Percentiles rank a stretch among this genome's conserved stretches.
Evolutionary conservation across 1,139 yeast genomes (phyloP).

Genomic region (Hansenula lynferdii): DNA sequence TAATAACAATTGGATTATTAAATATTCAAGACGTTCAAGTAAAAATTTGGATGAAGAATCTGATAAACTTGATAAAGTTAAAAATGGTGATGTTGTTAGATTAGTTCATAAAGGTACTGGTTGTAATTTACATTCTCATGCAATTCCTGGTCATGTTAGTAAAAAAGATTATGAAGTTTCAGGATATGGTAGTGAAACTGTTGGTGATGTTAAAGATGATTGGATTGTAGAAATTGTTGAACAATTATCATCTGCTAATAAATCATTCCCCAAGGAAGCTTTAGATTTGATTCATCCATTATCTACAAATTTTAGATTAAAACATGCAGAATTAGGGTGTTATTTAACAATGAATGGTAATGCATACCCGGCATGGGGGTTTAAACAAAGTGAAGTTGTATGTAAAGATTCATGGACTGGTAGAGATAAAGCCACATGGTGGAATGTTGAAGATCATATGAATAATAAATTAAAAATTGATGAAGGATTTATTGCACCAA

Average conservation of each 20-base stretch:
- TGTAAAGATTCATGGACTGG: constrained; percentile 49
- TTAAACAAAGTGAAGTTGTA: constrained; percentile 73
- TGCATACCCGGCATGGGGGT: constrained; percentile 77
- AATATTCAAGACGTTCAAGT: constrained; percentile 36
- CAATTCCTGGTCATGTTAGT: constrained; percentile 50
- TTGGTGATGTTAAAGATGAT: constrained; percentile 62
- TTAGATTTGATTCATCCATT: constrained; percentile 53
- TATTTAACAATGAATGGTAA: constrained; percentile 70
- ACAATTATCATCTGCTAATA: constrained; percentile 51
- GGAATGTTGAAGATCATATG: constrained; percentile 72
- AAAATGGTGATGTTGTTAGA: constrained; percentile 52
- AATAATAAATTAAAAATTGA: constrained; percentile 41
- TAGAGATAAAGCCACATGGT: constrained; percentile 68
- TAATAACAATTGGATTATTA: constrained; percentile 60
- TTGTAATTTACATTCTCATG: constrained; percentile 60
- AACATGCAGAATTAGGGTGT: constrained; percentile 61
- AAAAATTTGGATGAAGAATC: constrained; percentile 23
- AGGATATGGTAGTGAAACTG: constrained; percentile 54
- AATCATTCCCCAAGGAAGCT: constrained; percentile 31
- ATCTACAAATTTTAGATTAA: constrained; percentile 63
- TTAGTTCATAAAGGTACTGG: constrained; percentile 49
- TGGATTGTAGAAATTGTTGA: constrained; percentile 66
- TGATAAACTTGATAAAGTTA: constrained; percentile 29
- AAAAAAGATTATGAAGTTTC: constrained; percentile 56
- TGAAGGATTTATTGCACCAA: constrained; percentile 51